These are phyloP conservation scores for Calendula officinalis DNA, from an alignment of 129 eudicot genomes.

Conservation along the genomic window DNA sequence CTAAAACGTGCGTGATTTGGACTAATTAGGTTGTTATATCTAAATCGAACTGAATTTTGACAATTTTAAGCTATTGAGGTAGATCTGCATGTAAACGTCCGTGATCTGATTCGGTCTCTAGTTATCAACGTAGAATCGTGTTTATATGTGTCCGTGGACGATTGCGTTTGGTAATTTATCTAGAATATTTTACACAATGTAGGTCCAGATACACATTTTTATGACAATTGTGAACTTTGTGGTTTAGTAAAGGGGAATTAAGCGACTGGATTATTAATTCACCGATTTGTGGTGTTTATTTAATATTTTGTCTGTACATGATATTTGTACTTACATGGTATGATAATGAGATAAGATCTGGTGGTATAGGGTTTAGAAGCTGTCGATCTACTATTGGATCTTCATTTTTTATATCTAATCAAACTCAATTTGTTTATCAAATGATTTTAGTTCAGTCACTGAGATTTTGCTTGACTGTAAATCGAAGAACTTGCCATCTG, in stretches of 20 bases:
- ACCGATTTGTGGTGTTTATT: constrained; percentile 4
- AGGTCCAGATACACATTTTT: constrained; percentile 1
- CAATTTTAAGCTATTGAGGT: neutral
- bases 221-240: neutral
- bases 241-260: constrained; percentile 2
- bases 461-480: constrained; percentile 1
- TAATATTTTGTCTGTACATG: neutral
- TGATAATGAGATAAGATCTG: constrained; percentile 21
- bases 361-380: constrained; percentile 13
- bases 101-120: constrained; percentile 9
- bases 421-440: neutral
- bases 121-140: neutral
- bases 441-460: constrained; percentile 18
- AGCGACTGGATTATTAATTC: constrained; percentile 1
- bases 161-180: neutral
- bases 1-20: neutral
- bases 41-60: constrained; percentile 4
- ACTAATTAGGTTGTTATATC: neutral
- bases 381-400: constrained; percentile 16
- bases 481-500: constrained; percentile 5
- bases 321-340: constrained; percentile 2
- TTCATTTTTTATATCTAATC: neutral
- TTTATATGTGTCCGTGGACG: neutral
- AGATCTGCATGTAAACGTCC: constrained; percentile 4
- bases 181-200: constrained; percentile 1